A percentile compares a stretch with the other conserved stretches of the same genome.
Evolutionary conservation across 495 filamentous ascomycete genomes (phyloP).

Genomic region (Chaetomidium leptoderma): DNA sequence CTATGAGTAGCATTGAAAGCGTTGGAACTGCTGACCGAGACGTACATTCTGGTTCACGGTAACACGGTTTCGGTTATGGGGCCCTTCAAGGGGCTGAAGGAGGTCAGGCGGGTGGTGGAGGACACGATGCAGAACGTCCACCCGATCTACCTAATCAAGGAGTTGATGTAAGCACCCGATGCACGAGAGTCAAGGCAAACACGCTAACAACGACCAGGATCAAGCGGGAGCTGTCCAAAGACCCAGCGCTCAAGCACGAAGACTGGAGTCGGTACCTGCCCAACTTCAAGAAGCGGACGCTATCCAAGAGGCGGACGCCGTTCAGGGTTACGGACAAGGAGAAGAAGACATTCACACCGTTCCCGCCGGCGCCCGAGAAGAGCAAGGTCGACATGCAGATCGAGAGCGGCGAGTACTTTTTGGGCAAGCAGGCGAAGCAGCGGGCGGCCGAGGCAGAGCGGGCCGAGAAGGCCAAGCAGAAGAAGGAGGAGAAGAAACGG

Average conservation of each 20-base stretch:
- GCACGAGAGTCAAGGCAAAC: background rate
- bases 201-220: constrained; percentile 54
- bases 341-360: constrained; percentile 91
- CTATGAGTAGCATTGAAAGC: constrained; percentile 62
- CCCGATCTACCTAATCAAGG: constrained; percentile 70
- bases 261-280: constrained; percentile 96
- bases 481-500: constrained; percentile 83
- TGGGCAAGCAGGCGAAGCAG: constrained; percentile 87
- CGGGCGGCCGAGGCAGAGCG: constrained; percentile 71
- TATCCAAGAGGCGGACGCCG: constrained; percentile 77
- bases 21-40: constrained; percentile 87
- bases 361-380: constrained; percentile 57
- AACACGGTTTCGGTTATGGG: constrained; percentile 95
- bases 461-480: constrained; percentile 73
- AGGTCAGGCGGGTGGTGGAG: constrained; percentile 82
- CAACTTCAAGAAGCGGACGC: constrained; percentile 93
- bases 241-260: constrained; percentile 79
- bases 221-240: constrained; percentile 94
- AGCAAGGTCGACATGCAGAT: constrained; percentile 98
- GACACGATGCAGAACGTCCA: constrained; percentile 97
- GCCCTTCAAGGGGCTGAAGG: constrained; percentile 85
- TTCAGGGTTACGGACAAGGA: constrained; percentile 85
- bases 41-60: constrained; percentile 94
- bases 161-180: constrained; percentile 60
- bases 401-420: constrained; percentile 95